Percentiles rank a stretch among this genome's conserved stretches.
phyloP scores from a whole-genome alignment of 139 green algal species.

The Closterium sp. region DNA sequence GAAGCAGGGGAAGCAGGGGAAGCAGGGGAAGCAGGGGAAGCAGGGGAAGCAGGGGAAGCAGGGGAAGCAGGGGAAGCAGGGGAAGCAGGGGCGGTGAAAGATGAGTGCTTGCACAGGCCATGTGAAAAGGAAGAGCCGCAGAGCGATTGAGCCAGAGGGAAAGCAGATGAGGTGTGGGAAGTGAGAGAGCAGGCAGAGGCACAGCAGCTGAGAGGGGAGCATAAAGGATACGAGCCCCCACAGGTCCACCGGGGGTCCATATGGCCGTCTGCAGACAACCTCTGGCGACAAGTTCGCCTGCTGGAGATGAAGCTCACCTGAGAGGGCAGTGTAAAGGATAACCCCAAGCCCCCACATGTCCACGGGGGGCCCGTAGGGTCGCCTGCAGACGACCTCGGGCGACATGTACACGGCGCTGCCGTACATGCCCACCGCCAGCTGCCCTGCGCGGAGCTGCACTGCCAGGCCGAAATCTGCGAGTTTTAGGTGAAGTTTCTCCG shows the following conservation, averaged over 20 bases:
- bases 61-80: too few relatives aligned
- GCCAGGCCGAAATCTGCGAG: neutral
- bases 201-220: neutral
- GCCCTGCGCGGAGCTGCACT: neutral
- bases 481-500: neutral
- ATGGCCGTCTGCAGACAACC: neutral
- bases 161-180: neutral
- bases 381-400: neutral
- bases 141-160: too few relatives aligned
- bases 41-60: neutral
- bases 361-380: neutral
- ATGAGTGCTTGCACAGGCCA: too few relatives aligned
- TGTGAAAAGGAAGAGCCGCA: too few relatives aligned
- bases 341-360: neutral
- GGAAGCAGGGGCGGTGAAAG: neutral
- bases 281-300: neutral
- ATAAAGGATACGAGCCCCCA: neutral
- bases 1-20: too few relatives aligned
- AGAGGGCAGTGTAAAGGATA: slow-evolving; percentile 1
- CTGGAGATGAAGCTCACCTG: too few relatives aligned
- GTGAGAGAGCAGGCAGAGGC: too few relatives aligned
- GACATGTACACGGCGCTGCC: neutral
- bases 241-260: neutral
- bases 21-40: neutral
- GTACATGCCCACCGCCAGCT: slow-evolving; percentile 2